Evolutionary conservation across 108 stramenopile species (phyloP), one percentile per base, ranked within the genome.

Genomic region (Nannochloropsis gaditana): DNA sequence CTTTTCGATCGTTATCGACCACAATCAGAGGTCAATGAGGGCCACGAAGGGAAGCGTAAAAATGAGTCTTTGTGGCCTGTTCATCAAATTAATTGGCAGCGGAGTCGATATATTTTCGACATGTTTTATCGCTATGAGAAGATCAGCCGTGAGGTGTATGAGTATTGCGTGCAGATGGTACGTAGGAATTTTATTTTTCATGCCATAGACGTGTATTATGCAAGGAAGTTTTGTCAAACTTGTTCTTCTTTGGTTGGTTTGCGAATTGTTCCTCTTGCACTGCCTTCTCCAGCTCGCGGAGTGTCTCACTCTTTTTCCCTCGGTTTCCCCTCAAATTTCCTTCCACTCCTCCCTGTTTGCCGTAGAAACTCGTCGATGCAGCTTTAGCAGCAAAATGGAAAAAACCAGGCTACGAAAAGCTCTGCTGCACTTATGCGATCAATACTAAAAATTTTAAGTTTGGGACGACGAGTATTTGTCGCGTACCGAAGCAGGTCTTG

Each of bases 1-100:
- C 47, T 45, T 10, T 79, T 85, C 42, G 41, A 19, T 85, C 41
- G 41, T 50, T 83, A 80, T 44, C 31, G 31, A 31, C 5, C 47
- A 80, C 81, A 15, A 8, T 31, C 47, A 90, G 90, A 95, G 89
- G 96, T 99, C 83, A 96, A 98, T 87, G 96, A 98, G 86, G 91
- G 93, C 80, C 97, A 98, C 85, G 96, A 94, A 83, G 96, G 94
- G n/a, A 95, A 96, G 89, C 95, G 99, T 83, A 99, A 97, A 86
- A 95, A 94, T 43, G 98, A 99, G 93, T 90, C 93, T 80, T 92
- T 98, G 92, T 99, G 99, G 99, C 98, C 99, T 9, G 96, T 99
- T 44, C 96, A 98, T 91, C 99, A 99, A 91, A 97, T 99, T 92
- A 99, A 96, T 82, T 97, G 97, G 96, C 99, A 99, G 90, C 92